Conservation (phyloP, 176 grass and related monocot species). For the Oryza coarctata region DNA sequence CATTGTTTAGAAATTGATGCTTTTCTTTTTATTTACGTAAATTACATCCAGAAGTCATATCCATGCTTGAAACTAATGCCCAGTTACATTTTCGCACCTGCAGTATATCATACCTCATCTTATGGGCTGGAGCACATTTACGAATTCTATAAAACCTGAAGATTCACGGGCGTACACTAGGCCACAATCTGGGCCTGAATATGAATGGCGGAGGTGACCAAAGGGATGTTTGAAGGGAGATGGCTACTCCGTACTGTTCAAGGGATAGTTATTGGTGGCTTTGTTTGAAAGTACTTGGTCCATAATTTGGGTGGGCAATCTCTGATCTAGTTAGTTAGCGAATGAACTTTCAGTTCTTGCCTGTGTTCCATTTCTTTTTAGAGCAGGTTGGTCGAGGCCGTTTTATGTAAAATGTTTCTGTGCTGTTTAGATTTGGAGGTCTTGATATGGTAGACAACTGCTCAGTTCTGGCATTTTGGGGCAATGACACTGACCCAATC, state of each 20-base stretch:
- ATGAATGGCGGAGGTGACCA: constrained; percentile 66
- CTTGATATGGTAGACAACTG: neutral
- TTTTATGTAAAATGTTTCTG: neutral
- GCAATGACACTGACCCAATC: neutral
- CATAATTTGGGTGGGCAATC: neutral
- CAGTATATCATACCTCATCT: constrained; percentile 94
- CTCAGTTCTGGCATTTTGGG: neutral
- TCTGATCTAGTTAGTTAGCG: constrained; percentile 4
- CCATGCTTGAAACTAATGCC: neutral
- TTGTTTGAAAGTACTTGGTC: constrained; percentile 11
- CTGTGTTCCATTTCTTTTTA: neutral
- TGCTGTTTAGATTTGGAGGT: neutral
- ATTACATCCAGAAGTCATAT: neutral
- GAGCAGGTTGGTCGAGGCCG: neutral
- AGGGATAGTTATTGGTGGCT: neutral
- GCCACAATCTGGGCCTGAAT: constrained; percentile 50
- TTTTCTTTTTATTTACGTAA: neutral
- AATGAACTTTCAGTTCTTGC: neutral
- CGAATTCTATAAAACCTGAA: constrained; percentile 68
- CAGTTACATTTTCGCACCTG: constrained; percentile 3
- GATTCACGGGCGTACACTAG: constrained; percentile 42
- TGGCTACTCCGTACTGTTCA: constrained; percentile 1
- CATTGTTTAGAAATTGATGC: neutral
- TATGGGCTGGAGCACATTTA: constrained; percentile 85
- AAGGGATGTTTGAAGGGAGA: neutral